Percentiles rank a stretch among this genome's conserved stretches.
Evolutionary conservation across 495 filamentous ascomycete species (phyloP).

Genomic region (Podospora pseudocomata): DNA sequence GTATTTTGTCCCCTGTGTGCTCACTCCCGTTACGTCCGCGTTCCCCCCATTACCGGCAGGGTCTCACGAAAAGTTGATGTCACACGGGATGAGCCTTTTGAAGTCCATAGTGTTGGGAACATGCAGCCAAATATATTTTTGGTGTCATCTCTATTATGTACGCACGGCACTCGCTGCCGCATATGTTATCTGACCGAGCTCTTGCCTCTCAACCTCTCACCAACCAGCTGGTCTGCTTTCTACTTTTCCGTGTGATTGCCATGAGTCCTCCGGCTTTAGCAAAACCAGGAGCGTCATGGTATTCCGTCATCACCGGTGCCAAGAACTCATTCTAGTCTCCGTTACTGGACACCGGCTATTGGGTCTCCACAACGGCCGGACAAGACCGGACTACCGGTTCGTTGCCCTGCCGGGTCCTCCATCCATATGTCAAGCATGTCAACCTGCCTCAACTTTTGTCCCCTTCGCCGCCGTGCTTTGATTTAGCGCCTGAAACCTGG

Average conservation of each 20-base stretch:
- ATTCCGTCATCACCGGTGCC: conserved; percentile 7
- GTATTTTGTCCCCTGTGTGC: neutral
- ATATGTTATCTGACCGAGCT: neutral
- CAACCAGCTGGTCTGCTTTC: neutral
- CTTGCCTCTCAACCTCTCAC: neutral
- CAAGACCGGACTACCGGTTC: conserved; percentile 13
- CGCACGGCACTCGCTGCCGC: neutral
- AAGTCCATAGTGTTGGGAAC: neutral
- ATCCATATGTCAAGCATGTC: neutral
- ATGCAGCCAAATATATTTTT: too few relatives aligned
- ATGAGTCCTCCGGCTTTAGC: neutral
- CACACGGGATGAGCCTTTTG: neutral
- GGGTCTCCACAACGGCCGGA: conserved; percentile 14
- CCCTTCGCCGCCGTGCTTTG: conserved; percentile 17
- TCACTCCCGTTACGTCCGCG: neutral
- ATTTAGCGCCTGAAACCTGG: conserved; percentile 36
- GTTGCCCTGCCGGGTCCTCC: neutral
- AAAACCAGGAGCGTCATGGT: neutral
- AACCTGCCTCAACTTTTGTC: neutral
- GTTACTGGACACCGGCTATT: conserved; percentile 13
- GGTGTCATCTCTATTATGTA: neutral
- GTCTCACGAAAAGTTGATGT: neutral
- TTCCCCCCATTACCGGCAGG: neutral
- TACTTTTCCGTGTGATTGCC: neutral
- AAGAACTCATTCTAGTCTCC: neutral